Evolutionary conservation across 495 filamentous ascomycete species (phyloP), one percentile per base, ranked within the genome.

Genomic region (Neurospora tetraspora): DNA sequence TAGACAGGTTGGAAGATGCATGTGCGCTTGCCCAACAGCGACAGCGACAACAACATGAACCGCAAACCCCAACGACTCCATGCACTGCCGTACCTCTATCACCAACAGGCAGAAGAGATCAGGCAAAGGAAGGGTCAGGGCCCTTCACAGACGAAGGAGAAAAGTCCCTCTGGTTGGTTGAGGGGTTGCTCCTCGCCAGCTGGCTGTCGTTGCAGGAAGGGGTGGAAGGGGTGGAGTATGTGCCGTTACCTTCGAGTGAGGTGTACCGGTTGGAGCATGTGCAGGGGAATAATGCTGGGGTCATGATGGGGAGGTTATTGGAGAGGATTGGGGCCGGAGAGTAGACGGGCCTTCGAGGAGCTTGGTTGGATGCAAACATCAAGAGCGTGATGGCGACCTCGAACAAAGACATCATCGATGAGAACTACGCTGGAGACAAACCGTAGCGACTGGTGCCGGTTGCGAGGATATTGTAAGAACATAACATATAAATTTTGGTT

Each of bases 141-240:
- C 42, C 71, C 65, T 75, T 73, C 12, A 23, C 9, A 16, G 74
- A 76, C 37, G 53, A 69, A 14, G 74, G 74, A 8, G 74, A 74
- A 37, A 68, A 70, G 0, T 68, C 34, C 36, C 65, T 76, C 14
- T 76, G 74, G 74, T 42, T 70, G 2, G 74, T 76, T 1, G 74
- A 76, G 47, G 74, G 74, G 0, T 0, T 76, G n/a, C 23, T 76
- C 7, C 39, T 76, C 0, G 73, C 70, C 0, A n/a, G 70, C 5
- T 76, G 74, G 74, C 27, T 76, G 14, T 34, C 38, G 11, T 43
- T 76, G 73, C 74, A 76, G 42, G 20, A 16, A 10, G 73, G 69
- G 9, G 70, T 74, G 12, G 70, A 37, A 23, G 74, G 70, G 18
- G 74, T 76, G 7, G 74, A 76, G 74, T 76, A 76, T 70, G 20